Percentiles rank a stretch among this genome's conserved stretches.
Evolutionary conservation across 2,329 filamentous ascomycete genomes (phyloP).

Genomic region (Alternaria triticimaculans): DNA sequence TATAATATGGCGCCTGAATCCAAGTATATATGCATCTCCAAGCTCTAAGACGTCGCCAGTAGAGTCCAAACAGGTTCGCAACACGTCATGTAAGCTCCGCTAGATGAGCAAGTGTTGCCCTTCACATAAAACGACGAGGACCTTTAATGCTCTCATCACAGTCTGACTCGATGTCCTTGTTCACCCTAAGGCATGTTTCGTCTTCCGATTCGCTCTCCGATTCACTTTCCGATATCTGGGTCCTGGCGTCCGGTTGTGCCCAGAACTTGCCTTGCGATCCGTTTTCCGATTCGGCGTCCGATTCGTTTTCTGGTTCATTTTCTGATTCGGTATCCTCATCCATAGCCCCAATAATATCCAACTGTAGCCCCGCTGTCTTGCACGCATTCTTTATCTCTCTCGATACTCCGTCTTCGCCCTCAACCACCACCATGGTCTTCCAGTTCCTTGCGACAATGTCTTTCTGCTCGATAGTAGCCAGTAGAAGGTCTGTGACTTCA

Average conservation of each 20-base stretch:
- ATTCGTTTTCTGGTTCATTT: not conserved
- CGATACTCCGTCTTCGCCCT: constrained; percentile 32
- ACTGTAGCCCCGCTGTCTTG: constrained; percentile 23
- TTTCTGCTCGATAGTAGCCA: constrained; percentile 36
- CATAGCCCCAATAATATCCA: constrained; percentile 59
- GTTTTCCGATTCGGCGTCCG: not conserved
- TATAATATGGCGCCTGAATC: not conserved
- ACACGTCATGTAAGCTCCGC: not conserved
- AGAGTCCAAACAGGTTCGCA: not conserved
- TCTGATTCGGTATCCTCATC: constrained; percentile 12
- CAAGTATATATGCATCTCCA: not conserved
- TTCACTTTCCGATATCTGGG: not conserved
- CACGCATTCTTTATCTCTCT: constrained; percentile 34
- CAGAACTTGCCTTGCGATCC: not conserved
- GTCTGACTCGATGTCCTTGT: not conserved
- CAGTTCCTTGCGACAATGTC: constrained; percentile 32
- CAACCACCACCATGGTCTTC: constrained; percentile 35
- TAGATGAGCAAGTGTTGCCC: not conserved
- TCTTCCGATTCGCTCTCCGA: not conserved
- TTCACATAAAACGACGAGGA: not conserved
- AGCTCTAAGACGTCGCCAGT: not conserved
- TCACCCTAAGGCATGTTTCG: not conserved
- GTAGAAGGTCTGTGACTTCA: constrained; percentile 37
- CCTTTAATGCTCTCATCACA: not conserved
- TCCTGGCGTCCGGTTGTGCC: not conserved